These are phyloP conservation scores for Sugiyamaella xylanicola DNA, from an alignment of 1,139 yeast species.

Conservation along the genomic window DNA sequence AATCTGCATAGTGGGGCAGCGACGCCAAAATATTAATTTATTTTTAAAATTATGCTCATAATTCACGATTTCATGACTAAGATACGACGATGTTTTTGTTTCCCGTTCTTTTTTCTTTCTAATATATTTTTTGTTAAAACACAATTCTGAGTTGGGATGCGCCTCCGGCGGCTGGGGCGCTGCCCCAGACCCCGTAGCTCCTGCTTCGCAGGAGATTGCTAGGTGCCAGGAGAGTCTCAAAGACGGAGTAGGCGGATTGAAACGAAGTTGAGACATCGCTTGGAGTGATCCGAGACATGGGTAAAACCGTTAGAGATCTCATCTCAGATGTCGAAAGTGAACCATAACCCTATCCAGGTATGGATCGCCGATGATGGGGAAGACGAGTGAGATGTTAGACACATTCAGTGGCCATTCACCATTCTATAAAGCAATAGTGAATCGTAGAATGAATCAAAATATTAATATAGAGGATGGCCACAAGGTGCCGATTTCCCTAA, in stretches of 20 bases:
- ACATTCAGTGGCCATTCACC: too few relatives aligned
- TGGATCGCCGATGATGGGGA: background rate
- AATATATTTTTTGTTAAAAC: background rate
- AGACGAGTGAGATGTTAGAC: background rate
- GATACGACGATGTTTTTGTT: slow-evolving; percentile 8
- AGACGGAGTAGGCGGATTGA: too few relatives aligned
- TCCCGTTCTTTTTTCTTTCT: background rate
- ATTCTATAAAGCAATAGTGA: background rate
- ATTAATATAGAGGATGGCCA: background rate
- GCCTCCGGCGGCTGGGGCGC: background rate
- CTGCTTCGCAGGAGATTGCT: too few relatives aligned
- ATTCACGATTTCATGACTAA: slow-evolving; percentile 9
- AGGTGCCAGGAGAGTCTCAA: too few relatives aligned
- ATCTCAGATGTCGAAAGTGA: too few relatives aligned
- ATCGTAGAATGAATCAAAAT: background rate
- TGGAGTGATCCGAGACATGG: too few relatives aligned
- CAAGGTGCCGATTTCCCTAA: background rate
- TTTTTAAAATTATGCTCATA: background rate
- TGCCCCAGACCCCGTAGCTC: background rate
- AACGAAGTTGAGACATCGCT: too few relatives aligned
- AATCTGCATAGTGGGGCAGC: background rate
- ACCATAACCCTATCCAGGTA: background rate
- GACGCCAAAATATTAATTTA: slow-evolving; percentile 3
- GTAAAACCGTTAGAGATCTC: too few relatives aligned
- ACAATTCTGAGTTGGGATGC: background rate